These are phyloP conservation scores for Gonium pectorale DNA, from an alignment of 139 green algal species.

Conservation along the genomic window DNA sequence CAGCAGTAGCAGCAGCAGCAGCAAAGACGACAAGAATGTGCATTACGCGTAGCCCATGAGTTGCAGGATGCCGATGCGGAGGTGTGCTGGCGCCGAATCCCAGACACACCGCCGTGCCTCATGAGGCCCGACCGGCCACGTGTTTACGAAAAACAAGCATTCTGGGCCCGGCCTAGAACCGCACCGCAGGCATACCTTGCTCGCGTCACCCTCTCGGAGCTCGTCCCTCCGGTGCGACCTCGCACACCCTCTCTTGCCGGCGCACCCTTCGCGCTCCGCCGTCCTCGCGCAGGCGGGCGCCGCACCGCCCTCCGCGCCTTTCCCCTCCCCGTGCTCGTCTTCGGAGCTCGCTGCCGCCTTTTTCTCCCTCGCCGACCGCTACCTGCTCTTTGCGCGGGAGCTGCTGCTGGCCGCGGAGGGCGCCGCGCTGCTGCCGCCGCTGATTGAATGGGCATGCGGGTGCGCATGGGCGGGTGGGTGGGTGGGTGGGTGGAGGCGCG, in stretches of 20 bases:
- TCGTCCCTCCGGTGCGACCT: too few species aligned
- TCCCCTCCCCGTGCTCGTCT: conserved; percentile 4
- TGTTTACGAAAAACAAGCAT: neutral
- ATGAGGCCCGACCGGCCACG: too few species aligned
- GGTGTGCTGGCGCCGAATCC: too few species aligned
- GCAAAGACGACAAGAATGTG: too few species aligned
- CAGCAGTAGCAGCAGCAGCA: too few species aligned
- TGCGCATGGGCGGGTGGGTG: neutral
- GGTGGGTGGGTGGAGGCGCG: neutral
- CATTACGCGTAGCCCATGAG: too few species aligned
- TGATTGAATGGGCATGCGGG: conserved; percentile 30
- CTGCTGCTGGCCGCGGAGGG: conserved; percentile 50
- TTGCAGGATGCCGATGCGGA: too few species aligned
- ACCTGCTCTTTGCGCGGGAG: conserved; percentile 74
- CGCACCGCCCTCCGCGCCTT: neutral
- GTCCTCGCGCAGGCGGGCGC: too few species aligned
- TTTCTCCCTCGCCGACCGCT: conserved; percentile 68
- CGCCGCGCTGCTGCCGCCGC: conserved; percentile 43
- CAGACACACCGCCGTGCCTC: too few species aligned
- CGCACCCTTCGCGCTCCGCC: neutral
- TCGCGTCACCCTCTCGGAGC: too few species aligned
- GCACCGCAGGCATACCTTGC: too few species aligned
- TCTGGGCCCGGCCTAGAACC: too few species aligned
- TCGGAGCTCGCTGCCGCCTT: conserved; percentile 66
- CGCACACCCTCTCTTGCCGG: neutral